These are phyloP conservation scores for Hydnum rufescens DNA, from an alignment of 768 basidiomycete genomes.

Conservation along the genomic window DNA sequence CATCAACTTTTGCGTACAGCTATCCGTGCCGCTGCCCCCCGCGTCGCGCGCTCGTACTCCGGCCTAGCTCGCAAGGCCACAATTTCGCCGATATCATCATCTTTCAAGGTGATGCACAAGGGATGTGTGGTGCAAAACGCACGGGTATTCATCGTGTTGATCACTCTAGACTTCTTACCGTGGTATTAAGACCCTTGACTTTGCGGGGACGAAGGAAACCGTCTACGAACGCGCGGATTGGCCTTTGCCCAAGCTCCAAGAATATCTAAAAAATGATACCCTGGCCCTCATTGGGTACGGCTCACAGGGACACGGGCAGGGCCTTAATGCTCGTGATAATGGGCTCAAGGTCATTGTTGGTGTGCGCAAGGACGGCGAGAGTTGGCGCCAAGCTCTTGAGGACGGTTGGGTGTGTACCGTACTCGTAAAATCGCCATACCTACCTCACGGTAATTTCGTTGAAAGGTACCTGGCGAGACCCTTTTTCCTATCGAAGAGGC, in stretches of 20 bases:
- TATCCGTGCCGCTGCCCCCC: background rate
- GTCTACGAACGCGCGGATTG: slow-evolving; percentile 96
- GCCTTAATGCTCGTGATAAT: slow-evolving; percentile 96
- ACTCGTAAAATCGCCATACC: background rate
- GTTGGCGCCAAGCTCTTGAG: slow-evolving; percentile 86
- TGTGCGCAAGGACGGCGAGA: slow-evolving; percentile 91
- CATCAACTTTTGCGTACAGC: background rate
- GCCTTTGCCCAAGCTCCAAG: slow-evolving; percentile 93
- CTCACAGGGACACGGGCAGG: slow-evolving; percentile 96
- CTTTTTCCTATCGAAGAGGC: slow-evolving; percentile 98
- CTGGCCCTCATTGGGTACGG: slow-evolving; percentile 98
- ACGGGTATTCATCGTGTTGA: background rate
- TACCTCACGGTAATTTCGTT: background rate
- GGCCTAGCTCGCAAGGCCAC: background rate
- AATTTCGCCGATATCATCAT: background rate
- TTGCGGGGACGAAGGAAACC: slow-evolving; percentile 81
- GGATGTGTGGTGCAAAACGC: background rate
- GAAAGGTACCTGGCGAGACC: slow-evolving; percentile 81
- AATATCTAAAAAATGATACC: slow-evolving; percentile 99
- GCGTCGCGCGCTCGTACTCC: background rate
- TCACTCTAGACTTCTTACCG: slow-evolving; percentile 22
- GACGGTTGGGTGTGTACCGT: slow-evolving; percentile 69
- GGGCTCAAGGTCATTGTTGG: slow-evolving; percentile 97
- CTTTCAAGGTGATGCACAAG: background rate
- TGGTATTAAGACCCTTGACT: slow-evolving; percentile 89